Conservation (phyloP, 371 early-diverging fungal species). For the Actinomucor elegans region DNA sequence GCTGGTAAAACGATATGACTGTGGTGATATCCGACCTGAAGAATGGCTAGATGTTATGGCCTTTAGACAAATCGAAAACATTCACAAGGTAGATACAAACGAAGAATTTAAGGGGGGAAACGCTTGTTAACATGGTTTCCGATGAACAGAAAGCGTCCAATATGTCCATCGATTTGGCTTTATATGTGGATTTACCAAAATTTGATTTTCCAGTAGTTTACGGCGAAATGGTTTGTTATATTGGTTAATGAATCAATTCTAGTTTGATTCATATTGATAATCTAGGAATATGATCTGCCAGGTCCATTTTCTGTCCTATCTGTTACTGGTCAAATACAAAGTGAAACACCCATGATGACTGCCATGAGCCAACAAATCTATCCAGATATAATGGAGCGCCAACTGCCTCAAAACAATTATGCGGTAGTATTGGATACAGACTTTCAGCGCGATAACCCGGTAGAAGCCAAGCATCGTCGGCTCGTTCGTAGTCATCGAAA, state of each 20-base stretch:
- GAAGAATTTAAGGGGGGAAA: no score
- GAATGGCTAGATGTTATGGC: slow-evolving; percentile 93
- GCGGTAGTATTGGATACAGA: slow-evolving; percentile 69
- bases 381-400: slow-evolving; percentile 1
- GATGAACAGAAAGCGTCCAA: slow-evolving; percentile 50
- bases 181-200: slow-evolving; percentile 88
- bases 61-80: slow-evolving; percentile 79
- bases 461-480: slow-evolving; percentile 95
- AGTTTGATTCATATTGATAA: not conserved
- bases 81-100: slow-evolving; percentile 58
- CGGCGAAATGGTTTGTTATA: slow-evolving; percentile 66
- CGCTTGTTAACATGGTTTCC: no score
- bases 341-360: slow-evolving; percentile 26
- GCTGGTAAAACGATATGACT: slow-evolving; percentile 81
- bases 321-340: not conserved
- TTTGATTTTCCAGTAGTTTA: slow-evolving; percentile 94
- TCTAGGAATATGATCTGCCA: slow-evolving; percentile 34
- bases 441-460: slow-evolving; percentile 80
- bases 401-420: slow-evolving; percentile 11
- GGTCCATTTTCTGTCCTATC: slow-evolving; percentile 12
- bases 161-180: slow-evolving; percentile 58
- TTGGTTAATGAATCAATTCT: not conserved
- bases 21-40: slow-evolving; percentile 78
- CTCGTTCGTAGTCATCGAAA: slow-evolving; percentile 89
- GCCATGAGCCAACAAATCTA: slow-evolving; percentile 37